Evolutionary conservation across 148 eudicot genomes (phyloP).

Genomic region (Linanthus parryae): DNA sequence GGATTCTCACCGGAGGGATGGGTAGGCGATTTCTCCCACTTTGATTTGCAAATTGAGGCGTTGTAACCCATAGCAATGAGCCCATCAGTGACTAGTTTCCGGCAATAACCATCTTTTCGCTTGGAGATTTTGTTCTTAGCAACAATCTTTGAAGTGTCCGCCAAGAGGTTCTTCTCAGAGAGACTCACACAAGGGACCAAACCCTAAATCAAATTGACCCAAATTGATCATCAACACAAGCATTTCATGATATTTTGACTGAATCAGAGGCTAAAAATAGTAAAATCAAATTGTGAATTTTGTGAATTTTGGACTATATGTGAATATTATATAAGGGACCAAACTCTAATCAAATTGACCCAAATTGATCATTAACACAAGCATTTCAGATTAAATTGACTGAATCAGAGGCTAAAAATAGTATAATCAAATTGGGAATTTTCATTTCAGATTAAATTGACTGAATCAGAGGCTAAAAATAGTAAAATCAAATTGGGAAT

Average conservation of each 20-base stretch:
- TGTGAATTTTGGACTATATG: neutral
- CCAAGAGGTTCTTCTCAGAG: constrained; percentile 63
- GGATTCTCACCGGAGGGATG: constrained; percentile 94
- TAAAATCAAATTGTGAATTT: neutral
- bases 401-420: neutral
- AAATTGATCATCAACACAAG: no score
- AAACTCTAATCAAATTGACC: neutral
- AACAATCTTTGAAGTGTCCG: constrained; percentile 64
- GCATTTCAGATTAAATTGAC: neutral
- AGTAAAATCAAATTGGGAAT: neutral
- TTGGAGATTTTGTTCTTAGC: constrained; percentile 55
- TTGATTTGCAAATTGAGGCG: constrained; percentile 76
- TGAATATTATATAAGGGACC: neutral
- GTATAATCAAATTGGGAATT: neutral
- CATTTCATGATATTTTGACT: neutral
- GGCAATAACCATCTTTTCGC: constrained; percentile 43
- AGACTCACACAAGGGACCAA: constrained; percentile 58
- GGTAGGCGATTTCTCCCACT: constrained; percentile 75
- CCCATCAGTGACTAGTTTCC: constrained; percentile 57
- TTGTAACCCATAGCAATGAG: constrained; percentile 52
- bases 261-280: neutral
- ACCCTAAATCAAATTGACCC: no score
- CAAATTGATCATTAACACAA: neutral
- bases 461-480: neutral
- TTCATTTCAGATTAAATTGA: neutral